phyloP scores from a whole-genome alignment of 768 basidiomycete genomes.

The Lentinula sp. region DNA sequence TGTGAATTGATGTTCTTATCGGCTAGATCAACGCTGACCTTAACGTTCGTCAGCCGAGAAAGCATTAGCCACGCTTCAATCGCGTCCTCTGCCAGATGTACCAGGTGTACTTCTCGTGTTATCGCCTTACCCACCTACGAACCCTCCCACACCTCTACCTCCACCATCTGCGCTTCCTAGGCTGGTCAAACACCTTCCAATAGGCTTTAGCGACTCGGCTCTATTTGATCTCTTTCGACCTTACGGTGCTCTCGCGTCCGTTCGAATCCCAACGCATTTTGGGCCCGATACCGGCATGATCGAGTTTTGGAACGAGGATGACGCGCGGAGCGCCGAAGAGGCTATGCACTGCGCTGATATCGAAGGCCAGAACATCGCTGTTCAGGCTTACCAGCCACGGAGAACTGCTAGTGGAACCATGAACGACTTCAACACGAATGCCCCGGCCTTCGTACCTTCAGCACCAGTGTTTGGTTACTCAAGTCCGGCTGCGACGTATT shows the following conservation, averaged over 20 bases:
- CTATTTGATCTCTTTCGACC: slow-evolving; percentile 84
- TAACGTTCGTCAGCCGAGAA: slow-evolving; percentile 62
- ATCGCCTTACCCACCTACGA: slow-evolving; percentile 81
- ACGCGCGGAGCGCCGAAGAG: slow-evolving; percentile 72
- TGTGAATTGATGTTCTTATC: slow-evolving; percentile 25
- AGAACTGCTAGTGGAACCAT: slow-evolving; percentile 46
- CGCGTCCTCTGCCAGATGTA: slow-evolving; percentile 52
- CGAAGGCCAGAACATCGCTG: slow-evolving; percentile 79
- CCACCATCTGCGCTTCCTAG: slow-evolving; percentile 74
- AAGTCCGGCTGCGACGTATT: slow-evolving; percentile 59
- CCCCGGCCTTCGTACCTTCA: slow-evolving; percentile 72
- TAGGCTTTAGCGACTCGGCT: slow-evolving; percentile 57
- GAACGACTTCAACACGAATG: slow-evolving; percentile 67
- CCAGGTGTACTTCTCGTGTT: slow-evolving; percentile 61
- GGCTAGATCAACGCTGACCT: slow-evolving; percentile 3
- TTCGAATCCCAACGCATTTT: slow-evolving; percentile 66
- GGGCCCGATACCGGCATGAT: slow-evolving; percentile 74
- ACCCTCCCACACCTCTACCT: slow-evolving; percentile 67
- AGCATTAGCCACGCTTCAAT: slow-evolving; percentile 79
- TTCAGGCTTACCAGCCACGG: slow-evolving; percentile 69
- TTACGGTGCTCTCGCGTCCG: slow-evolving; percentile 79
- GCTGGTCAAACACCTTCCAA: slow-evolving; percentile 79
- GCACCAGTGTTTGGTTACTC: slow-evolving; percentile 61
- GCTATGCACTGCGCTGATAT: slow-evolving; percentile 81
- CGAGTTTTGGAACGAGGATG: slow-evolving; percentile 86